These are phyloP conservation scores for Tylopilus intermedius DNA, from an alignment of 768 basidiomycete genomes.

Conservation along the genomic window DNA sequence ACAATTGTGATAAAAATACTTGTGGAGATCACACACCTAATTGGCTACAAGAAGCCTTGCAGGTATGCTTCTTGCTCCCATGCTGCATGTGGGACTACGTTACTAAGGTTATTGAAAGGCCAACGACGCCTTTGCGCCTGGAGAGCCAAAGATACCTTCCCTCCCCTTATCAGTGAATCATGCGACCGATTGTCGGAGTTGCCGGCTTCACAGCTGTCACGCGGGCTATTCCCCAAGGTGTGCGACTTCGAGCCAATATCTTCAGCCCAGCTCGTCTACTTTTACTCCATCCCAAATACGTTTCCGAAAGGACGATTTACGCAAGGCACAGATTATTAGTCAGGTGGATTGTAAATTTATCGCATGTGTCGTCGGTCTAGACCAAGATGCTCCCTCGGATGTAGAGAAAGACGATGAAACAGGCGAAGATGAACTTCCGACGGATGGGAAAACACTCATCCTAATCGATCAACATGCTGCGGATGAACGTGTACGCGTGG, in stretches of 20 bases:
- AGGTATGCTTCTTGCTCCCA: conserved; percentile 36
- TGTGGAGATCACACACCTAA: conserved; percentile 37
- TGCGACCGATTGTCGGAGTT: conserved; percentile 9
- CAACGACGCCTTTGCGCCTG: conserved; percentile 50
- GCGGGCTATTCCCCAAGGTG: conserved; percentile 7
- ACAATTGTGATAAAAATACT: conserved; percentile 1
- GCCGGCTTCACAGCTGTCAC: conserved; percentile 10
- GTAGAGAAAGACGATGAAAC: conserved; percentile 12
- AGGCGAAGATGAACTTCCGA: conserved; percentile 13
- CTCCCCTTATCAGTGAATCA: conserved; percentile 14
- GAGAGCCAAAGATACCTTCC: conserved; percentile 46
- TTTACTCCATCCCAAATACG: conserved; percentile 26
- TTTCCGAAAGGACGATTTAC: conserved; percentile 53
- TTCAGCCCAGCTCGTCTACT: conserved; percentile 11
- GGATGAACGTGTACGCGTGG: conserved; percentile 93
- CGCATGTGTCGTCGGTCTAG: conserved; percentile 53
- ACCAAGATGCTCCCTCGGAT: conserved; percentile 12
- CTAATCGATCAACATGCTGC: conserved; percentile 97
- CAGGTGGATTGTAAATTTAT: conserved; percentile 94
- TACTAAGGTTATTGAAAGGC: conserved; percentile 34
- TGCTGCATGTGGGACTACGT: conserved; percentile 1
- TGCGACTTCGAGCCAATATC: conserved; percentile 5
- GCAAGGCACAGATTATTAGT: conserved; percentile 55
- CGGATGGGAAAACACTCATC: conserved; percentile 43
- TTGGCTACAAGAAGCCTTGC: conserved; percentile 62